Base-by-base conservation (phyloP, 2,329 filamentous ascomycete genomes). In the Sclerotiophoma versabilis region DNA sequence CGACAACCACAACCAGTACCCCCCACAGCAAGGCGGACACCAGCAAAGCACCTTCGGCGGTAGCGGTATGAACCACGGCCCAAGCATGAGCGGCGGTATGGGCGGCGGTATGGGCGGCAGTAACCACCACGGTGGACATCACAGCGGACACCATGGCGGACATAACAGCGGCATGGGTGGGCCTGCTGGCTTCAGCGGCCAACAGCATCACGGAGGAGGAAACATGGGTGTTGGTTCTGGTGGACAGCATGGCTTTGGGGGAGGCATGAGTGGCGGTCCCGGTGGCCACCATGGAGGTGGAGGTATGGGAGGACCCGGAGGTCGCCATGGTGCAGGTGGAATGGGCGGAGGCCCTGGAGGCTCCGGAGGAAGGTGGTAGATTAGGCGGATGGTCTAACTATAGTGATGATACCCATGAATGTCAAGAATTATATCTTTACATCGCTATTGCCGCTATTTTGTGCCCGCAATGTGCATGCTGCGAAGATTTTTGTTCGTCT, bases 331-430 rank as follows among this genome's bases (percentile, higher is more conserved):
- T n/a, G n/a, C n/a, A n/a, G 30, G 42, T 17, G 42, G 30, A 15
- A 47, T 38, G 25, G 44, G 33, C 5, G 45, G 36, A 25, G 33
- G 33, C 6, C 43, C 17, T 22, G 45, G 45, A 1, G 45, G 42
- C 11, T 26, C 41, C 5, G 41, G 41, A 44, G 41, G 36, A 25
- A 48, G 34, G 7, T 33, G 45, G 45, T 48, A 48, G 36, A 26
- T 26, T 2, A 11, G n/a, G 11, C 23, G n/a, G n/a, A n/a, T n/a
- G n/a, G n/a, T 46, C 22, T 9, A 4, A 14, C 6, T 9, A 23
- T 37, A 33, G 25, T 5, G 25, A 30, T 32, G 44, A 47, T 47
- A 32, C 34, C 26, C 33, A 17, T 4, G 33, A 38, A 39, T 19
- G 23, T 27, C 20, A 17, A n/a, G 10, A 12, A 15, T 17, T 9